Conservation (phyloP, 768 basidiomycete species). For the Calvatia gigantea region DNA sequence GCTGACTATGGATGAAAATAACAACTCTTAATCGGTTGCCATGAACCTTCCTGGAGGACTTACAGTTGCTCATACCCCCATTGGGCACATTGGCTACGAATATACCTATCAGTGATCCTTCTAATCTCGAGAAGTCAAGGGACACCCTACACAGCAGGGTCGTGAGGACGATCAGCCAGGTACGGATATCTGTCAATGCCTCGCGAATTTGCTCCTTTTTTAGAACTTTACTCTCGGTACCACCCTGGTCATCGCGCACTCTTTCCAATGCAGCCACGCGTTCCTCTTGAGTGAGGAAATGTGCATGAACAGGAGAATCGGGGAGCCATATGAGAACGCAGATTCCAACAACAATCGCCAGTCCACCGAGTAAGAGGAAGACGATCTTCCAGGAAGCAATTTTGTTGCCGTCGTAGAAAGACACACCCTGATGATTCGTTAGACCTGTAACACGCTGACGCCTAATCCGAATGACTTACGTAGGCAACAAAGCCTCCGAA, state of each 20-base stretch:
- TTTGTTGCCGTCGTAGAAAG: constrained; percentile 43
- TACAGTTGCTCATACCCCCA: constrained; percentile 63
- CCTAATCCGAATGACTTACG: constrained; percentile 28
- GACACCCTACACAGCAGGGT: constrained; percentile 48
- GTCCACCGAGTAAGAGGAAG: constrained; percentile 54
- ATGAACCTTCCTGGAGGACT: constrained; percentile 16
- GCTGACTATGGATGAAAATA: constrained; percentile 36
- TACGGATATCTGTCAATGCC: constrained; percentile 52
- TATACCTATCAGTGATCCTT: constrained; percentile 10
- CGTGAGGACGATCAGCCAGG: constrained; percentile 60
- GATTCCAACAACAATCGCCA: constrained; percentile 57
- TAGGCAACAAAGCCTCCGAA: constrained; percentile 68
- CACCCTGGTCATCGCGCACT: constrained; percentile 64
- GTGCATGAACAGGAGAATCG: constrained; percentile 62
- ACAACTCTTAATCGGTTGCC: neutral
- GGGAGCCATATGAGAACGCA: constrained; percentile 58
- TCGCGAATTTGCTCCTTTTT: constrained; percentile 59
- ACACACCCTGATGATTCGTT: constrained; percentile 47
- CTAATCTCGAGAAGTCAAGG: neutral
- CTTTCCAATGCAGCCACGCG: constrained; percentile 61
- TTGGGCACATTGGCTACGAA: constrained; percentile 66
- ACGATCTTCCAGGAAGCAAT: constrained; percentile 61
- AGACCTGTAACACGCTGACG: neutral
- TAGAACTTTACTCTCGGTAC: constrained; percentile 55
- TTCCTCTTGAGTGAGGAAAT: constrained; percentile 53